These are phyloP conservation scores for Botrytis fabae DNA, from an alignment of 2,329 filamentous ascomycete genomes.

Conservation along the genomic window DNA sequence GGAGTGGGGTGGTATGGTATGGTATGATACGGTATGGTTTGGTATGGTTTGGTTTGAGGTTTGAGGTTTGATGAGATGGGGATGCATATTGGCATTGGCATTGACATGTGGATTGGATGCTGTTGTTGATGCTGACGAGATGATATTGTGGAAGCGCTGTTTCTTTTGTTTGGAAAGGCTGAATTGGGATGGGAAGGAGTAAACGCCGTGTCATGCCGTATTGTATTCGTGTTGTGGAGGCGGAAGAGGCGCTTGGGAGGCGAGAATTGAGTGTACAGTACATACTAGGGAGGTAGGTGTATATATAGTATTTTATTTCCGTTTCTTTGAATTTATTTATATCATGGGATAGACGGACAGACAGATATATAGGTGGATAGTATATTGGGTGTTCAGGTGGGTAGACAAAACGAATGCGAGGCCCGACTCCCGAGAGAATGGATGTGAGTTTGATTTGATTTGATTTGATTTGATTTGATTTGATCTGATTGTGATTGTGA, in stretches of 20 bases:
- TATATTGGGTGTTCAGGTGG: too few species aligned
- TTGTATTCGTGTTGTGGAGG: not conserved
- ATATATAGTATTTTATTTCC: not conserved
- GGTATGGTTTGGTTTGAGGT: not conserved
- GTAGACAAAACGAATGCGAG: too few species aligned
- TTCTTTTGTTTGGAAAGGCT: not conserved
- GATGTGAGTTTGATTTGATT: too few species aligned
- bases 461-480: too few species aligned
- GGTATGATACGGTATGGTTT: not conserved
- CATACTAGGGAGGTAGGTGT: too few species aligned
- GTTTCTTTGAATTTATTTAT: not conserved
- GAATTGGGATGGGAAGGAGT: not conserved
- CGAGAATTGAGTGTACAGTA: not conserved
- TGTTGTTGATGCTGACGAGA: not conserved
- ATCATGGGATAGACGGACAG: too few species aligned
- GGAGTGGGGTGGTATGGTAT: not conserved
- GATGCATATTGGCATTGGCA: not conserved
- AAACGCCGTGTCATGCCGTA: not conserved
- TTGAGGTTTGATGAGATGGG: not conserved
- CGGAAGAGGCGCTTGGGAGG: not conserved
- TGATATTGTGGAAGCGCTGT: not conserved
- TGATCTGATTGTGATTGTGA: not conserved
- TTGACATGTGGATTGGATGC: not conserved
- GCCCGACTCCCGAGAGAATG: too few species aligned
- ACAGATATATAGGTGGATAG: too few species aligned